These are phyloP conservation scores for Imleria badia DNA, from an alignment of 768 basidiomycete genomes.

Conservation along the genomic window DNA sequence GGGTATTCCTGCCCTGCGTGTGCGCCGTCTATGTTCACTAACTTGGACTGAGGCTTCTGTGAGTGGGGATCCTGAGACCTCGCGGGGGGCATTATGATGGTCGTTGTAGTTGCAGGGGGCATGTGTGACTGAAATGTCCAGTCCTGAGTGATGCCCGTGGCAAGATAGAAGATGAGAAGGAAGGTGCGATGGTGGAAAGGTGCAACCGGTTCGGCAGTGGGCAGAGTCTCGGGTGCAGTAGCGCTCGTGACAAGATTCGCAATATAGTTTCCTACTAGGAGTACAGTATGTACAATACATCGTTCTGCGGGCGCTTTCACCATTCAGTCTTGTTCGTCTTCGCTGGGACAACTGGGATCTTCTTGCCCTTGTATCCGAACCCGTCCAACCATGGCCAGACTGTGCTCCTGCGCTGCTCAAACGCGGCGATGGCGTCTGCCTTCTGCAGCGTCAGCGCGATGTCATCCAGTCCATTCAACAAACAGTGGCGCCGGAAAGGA, in stretches of 20 bases:
- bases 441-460: constrained; percentile 92
- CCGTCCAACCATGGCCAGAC: constrained; percentile 97
- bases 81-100: constrained; percentile 12
- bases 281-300: background rate
- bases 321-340: constrained; percentile 62
- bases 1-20: constrained; percentile 17
- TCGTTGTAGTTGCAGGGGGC: constrained; percentile 9
- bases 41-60: constrained; percentile 17
- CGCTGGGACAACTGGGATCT: constrained; percentile 55
- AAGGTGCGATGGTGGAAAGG: background rate
- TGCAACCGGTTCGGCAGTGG: constrained; percentile 1
- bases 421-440: constrained; percentile 65
- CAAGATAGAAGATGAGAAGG: background rate
- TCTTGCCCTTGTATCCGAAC: constrained; percentile 81
- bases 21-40: constrained; percentile 1
- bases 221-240: constrained; percentile 19
- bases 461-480: constrained; percentile 95
- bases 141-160: background rate
- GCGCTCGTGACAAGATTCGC: constrained; percentile 8
- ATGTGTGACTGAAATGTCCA: constrained; percentile 11
- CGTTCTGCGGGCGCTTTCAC: constrained; percentile 37
- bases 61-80: constrained; percentile 13
- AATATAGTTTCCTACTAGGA: background rate
- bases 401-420: constrained; percentile 76
- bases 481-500: constrained; percentile 87